Conservation (phyloP, 2,329 filamentous ascomycete species). For the Metarhizium guizhouense region DNA sequence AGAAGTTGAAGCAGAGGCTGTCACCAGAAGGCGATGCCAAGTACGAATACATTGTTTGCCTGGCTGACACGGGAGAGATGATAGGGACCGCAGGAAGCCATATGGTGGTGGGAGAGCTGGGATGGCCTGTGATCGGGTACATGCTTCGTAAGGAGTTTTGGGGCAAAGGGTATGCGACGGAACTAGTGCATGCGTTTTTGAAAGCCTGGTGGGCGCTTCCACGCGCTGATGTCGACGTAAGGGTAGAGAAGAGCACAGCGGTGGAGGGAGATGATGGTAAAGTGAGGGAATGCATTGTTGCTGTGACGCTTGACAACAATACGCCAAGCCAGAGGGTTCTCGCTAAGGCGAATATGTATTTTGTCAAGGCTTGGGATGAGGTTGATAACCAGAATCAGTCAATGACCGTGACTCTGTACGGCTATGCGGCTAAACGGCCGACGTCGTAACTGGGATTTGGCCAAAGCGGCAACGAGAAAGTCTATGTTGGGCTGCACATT, state of each 20-base stretch:
- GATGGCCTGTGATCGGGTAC: conserved; percentile 53
- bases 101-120: conserved; percentile 23
- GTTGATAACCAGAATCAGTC: conserved; percentile 13
- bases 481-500: too few species aligned
- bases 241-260: conserved; percentile 31
- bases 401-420: conserved; percentile 14
- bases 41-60: conserved; percentile 49
- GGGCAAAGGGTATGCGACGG: conserved; percentile 48
- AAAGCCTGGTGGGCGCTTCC: conserved; percentile 40
- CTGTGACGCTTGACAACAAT: conserved; percentile 41
- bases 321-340: conserved; percentile 46
- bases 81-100: conserved; percentile 41
- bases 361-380: conserved; percentile 31
- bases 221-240: conserved; percentile 32
- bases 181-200: conserved; percentile 41
- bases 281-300: conserved; percentile 30
- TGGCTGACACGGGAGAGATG: conserved; percentile 37
- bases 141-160: conserved; percentile 43
- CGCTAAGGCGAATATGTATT: conserved; percentile 35
- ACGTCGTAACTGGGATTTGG: background rate
- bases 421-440: conserved; percentile 10
- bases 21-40: conserved; percentile 39
- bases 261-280: conserved; percentile 16
- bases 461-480: background rate
- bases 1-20: conserved; percentile 30